Conservation (phyloP, 2,329 filamentous ascomycete genomes). For the Aspergillus alliaceus region DNA sequence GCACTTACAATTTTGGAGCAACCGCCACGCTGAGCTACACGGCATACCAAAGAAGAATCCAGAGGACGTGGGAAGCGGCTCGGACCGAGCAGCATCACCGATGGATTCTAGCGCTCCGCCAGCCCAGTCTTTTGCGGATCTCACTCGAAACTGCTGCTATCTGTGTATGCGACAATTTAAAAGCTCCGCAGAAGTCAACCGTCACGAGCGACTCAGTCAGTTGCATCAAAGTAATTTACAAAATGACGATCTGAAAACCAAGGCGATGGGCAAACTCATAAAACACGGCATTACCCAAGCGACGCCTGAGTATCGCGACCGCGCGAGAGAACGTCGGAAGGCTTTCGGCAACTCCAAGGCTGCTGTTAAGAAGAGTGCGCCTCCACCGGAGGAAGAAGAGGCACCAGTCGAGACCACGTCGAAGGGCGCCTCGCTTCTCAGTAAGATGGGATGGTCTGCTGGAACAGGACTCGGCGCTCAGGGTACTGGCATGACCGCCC, state of each 20-base stretch:
- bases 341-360: conserved; percentile 40
- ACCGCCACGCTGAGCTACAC: conserved; percentile 68
- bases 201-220: conserved; percentile 60
- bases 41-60: conserved; percentile 44
- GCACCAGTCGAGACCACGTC: conserved; percentile 35
- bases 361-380: conserved; percentile 19
- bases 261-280: conserved; percentile 42
- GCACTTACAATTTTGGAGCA: conserved; percentile 70
- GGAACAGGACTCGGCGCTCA: conserved; percentile 50
- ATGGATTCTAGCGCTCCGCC: conserved; percentile 35
- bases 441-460: conserved; percentile 53
- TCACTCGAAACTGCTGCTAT: conserved; percentile 59
- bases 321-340: conserved; percentile 46
- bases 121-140: conserved; percentile 61
- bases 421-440: conserved; percentile 52
- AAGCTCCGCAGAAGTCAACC: conserved; percentile 54
- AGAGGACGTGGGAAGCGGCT: conserved; percentile 20
- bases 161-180: conserved; percentile 63
- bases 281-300: conserved; percentile 43
- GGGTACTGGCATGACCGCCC: conserved; percentile 48
- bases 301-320: conserved; percentile 46
- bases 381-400: conserved; percentile 33
- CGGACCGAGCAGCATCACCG: conserved; percentile 28
- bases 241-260: conserved; percentile 48
- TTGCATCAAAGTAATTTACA: conserved; percentile 58